Evolutionary conservation across 2,329 filamentous ascomycete species (phyloP).

Genomic region (Claviceps sp.): DNA sequence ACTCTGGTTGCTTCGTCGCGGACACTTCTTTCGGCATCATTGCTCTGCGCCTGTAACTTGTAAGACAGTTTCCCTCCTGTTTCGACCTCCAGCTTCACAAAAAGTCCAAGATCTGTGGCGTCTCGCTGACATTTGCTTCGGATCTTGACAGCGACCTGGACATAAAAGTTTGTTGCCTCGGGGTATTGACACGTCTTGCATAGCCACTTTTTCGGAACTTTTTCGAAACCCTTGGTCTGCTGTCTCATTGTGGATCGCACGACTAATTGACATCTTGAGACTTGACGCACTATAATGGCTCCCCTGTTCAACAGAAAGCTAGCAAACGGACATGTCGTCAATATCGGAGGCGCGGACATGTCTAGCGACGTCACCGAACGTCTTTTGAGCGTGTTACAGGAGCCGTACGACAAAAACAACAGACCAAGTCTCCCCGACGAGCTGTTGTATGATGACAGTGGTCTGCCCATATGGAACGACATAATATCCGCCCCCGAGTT

Average conservation of each 20-base stretch:
- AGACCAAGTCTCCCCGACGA: constrained; percentile 25
- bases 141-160: not conserved
- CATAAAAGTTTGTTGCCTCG: not conserved
- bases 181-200: not conserved
- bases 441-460: constrained; percentile 25
- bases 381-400: constrained; percentile 14
- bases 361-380: constrained; percentile 14
- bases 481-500: constrained; percentile 27
- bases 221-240: not conserved
- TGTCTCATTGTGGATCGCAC: not conserved
- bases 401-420: constrained; percentile 11
- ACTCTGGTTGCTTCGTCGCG: not conserved
- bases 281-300: not conserved
- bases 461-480: constrained; percentile 26
- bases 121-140: not conserved
- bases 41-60: not conserved
- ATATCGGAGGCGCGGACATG: constrained; percentile 26
- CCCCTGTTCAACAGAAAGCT: not conserved
- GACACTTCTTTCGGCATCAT: not conserved
- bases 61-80: not conserved
- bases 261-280: not conserved
- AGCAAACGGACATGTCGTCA: constrained; percentile 20
- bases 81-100: not conserved
- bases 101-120: not conserved
- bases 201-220: no score